Percentiles rank a stretch among this genome's conserved stretches.
Evolutionary conservation across 192 early-diverging fungal genomes (phyloP).

Genomic region (Backusella sp.): DNA sequence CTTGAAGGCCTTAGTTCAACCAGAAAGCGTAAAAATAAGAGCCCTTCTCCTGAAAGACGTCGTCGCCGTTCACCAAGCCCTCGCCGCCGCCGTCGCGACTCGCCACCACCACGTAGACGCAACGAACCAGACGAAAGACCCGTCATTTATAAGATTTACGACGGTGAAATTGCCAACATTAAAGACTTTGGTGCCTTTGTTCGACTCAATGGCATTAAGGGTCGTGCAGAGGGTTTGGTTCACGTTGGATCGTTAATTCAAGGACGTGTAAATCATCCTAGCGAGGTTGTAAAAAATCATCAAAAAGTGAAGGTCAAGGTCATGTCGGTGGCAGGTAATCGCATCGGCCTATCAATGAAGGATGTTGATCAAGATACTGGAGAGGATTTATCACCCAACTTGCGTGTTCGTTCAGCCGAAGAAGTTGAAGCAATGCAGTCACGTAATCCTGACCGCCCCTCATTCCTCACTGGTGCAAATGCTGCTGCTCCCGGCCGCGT

Average conservation of each 20-base stretch:
- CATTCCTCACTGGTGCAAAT: conserved; percentile 26
- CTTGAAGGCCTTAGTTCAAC: conserved; percentile 47
- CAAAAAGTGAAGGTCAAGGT: conserved; percentile 93
- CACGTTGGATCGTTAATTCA: conserved; percentile 75
- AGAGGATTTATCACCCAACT: conserved; percentile 80
- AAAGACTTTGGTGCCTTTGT: conserved; percentile 97
- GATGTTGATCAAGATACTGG: conserved; percentile 96
- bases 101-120: conserved; percentile 17
- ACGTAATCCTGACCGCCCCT: conserved; percentile 68
- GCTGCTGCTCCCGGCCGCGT: neutral
- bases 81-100: conserved; percentile 25
- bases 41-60: conserved; percentile 33
- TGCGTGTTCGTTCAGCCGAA: conserved; percentile 63
- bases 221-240: conserved; percentile 84
- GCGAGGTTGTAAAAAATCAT: conserved; percentile 82
- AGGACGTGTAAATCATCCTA: conserved; percentile 73
- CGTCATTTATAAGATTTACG: conserved; percentile 90
- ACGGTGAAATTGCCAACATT: conserved; percentile 76
- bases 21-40: conserved; percentile 27
- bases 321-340: conserved; percentile 81
- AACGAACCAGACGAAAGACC: conserved; percentile 70
- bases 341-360: conserved; percentile 90
- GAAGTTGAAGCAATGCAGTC: conserved; percentile 60
- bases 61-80: conserved; percentile 22
- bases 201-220: conserved; percentile 73